phyloP scores from a whole-genome alignment of 148 eudicot species.

The Chenopodium formosanum region DNA sequence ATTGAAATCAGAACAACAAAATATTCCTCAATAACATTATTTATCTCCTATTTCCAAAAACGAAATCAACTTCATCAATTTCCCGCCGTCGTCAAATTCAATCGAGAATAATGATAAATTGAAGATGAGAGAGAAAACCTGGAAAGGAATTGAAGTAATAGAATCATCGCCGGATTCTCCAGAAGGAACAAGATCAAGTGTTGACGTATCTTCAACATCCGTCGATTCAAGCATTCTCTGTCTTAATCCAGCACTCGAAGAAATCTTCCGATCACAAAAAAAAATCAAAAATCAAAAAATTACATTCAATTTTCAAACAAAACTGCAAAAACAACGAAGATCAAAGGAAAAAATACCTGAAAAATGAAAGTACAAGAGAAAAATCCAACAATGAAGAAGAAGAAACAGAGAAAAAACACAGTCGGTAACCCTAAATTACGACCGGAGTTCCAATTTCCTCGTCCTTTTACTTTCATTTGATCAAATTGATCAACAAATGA shows the following conservation, averaged over 20 bases:
- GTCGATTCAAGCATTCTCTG: slow-evolving; percentile 35
- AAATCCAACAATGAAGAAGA: slow-evolving; percentile 76
- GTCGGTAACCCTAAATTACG: slow-evolving; percentile 57
- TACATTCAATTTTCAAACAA: not conserved
- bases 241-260: slow-evolving; percentile 34
- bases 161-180: slow-evolving; percentile 73
- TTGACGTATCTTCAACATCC: slow-evolving; percentile 24
- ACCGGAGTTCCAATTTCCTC: slow-evolving; percentile 42
- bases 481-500: not conserved
- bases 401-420: slow-evolving; percentile 54
- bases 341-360: slow-evolving; percentile 30
- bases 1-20: too few species aligned
- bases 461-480: slow-evolving; percentile 58
- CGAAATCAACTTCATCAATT: not conserved
- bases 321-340: not conserved
- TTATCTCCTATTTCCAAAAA: not conserved
- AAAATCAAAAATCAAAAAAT: not conserved
- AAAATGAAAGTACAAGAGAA: slow-evolving; percentile 60
- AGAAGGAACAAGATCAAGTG: slow-evolving; percentile 47
- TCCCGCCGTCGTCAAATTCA: not conserved
- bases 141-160: slow-evolving; percentile 63
- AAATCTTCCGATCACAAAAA: slow-evolving; percentile 23
- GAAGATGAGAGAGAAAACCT: slow-evolving; percentile 42
- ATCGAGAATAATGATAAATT: not conserved
- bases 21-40: not conserved